Base-by-base conservation (phyloP, 257 asterid genomes). In the Lantana camara region DNA sequence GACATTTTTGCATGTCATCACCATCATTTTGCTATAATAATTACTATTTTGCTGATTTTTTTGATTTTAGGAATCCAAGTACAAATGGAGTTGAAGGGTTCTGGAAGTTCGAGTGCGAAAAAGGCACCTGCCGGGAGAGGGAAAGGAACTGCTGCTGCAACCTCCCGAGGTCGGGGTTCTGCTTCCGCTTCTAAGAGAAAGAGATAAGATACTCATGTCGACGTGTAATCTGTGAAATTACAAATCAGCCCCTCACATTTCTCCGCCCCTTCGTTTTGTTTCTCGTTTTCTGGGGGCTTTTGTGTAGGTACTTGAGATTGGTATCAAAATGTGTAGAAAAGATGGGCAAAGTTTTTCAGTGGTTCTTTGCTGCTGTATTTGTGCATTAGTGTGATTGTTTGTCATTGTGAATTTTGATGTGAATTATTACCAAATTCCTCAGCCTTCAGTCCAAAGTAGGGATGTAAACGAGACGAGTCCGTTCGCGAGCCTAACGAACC, bases 131-230 rank as follows among this genome's bases (percentile, higher is more conserved):
- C 88, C 1, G 90, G 90, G n/a, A 78, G 95, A 70, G 85, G 89
- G 49, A 80, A 64, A 73, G 83, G 82, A 50, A 62, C 71, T 67
- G 72, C 84, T 37, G 73, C 35, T 16, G 47, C 80, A n/a, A 51
- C 62, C 46, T 78, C 70, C 63, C 76, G 66, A 5, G 80, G 88
- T n/a, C 81, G 86, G 19, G 85, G 84, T 13, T 70, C 87, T 12
- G 85, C 81, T 1, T 53, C 84, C 40, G 86, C 85, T 47, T 23
- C 89, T 2, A 92, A 87, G 87, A 82, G 96, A 73, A 92, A 87
- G 86, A 79, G 92, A 80, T 92, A 89, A 87, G 77, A 87, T 50
- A 57, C 4, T 41, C 0, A 1, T n/a, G 16, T 5, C 45, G 0
- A 1, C 16, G 20, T 47, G 54, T 35, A 23, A 46, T 30, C 54